Base-by-base conservation (phyloP, 2,329 filamentous ascomycete species). In the Pseudogymnoascus verrucosus region DNA sequence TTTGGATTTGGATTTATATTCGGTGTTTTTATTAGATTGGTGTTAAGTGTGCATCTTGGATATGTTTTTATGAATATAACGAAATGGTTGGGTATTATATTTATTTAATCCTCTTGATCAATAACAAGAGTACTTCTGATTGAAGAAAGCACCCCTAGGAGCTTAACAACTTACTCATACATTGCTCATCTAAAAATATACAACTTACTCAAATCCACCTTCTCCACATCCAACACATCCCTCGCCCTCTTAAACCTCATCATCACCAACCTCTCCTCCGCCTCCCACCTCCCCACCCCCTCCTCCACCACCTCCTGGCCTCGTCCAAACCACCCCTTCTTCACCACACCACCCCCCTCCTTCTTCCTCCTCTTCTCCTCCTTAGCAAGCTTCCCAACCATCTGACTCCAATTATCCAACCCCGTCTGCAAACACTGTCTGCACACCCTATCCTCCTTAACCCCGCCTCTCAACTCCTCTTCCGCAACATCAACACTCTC, bases 401-500 rank as follows among this genome's bases (percentile, higher is more conserved):
- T 98, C 28, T 80, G 82, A 57, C 83, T 83, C 93, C 93, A 96
- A 73, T 96, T 96, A 5, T 83, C 81, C 1, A 96, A 79, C 0
- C 90, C 90, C 2, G 89, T 85, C 64, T 84, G 79, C 5, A 96
- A 81, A 71, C 93, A 97, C 68, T 93, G 83, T 36, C 84, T 84
- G 73, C 93, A 96, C 40, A 84, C 86, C 66, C 83, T 81, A 68
- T 78, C 80, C 5, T 73, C 74, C 44, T 72, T 64, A 59, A 73
- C 69, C 36, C 71, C 61, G 11, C 51, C 63, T 5, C 63, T 67
- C 44, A 86, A 80, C 70, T 86, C 86, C 65, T 87, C 81, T 75
- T 93, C 92, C 2, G 92, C 89, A 1, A 89, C 78, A 68, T 93
- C 89, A 34, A 96, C 91, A 26, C 89, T 92, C 67, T 96, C 91